phyloP scores from a whole-genome alignment of 805 yeast species.

The Candida germanica region DNA sequence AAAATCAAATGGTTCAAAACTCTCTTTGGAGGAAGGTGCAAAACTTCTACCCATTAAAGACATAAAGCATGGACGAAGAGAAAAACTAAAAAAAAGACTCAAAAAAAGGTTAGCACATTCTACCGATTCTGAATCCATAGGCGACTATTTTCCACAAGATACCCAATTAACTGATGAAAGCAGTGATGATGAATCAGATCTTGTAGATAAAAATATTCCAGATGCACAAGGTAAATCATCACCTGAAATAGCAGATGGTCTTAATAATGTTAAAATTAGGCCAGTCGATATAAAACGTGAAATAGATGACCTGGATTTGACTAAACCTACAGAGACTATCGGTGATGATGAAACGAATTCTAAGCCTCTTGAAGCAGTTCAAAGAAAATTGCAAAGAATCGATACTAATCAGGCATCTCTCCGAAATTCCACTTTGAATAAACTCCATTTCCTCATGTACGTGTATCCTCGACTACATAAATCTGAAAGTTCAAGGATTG shows the following conservation, averaged over 20 bases:
- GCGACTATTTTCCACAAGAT: too few species aligned
- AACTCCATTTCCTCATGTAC: constrained; percentile 7
- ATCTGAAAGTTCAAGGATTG: constrained; percentile 1
- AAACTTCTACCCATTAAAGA: constrained; percentile 6
- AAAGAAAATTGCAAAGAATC: constrained; percentile 1
- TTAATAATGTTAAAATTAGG: constrained; percentile 3
- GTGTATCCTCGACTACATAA: constrained; percentile 10
- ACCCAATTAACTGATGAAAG: too few species aligned
- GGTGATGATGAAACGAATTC: not conserved
- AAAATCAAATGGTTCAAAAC: not conserved
- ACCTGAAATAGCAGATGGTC: not conserved
- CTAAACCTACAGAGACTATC: not conserved
- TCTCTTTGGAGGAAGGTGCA: not conserved
- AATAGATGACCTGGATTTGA: constrained; percentile 4
- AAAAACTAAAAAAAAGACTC: constrained; percentile 9
- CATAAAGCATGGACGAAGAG: constrained; percentile 9
- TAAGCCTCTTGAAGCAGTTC: not conserved
- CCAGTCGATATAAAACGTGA: constrained; percentile 4
- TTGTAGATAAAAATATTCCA: not conserved
- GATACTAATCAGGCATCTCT: constrained; percentile 2
- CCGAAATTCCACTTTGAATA: constrained; percentile 9
- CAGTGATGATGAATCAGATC: too few species aligned
- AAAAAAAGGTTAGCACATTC: constrained; percentile 6
- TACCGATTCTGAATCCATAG: not conserved
- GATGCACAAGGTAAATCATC: not conserved